Base-by-base conservation (phyloP, 2,329 filamentous ascomycete genomes). In the Colletotrichum sp. region DNA sequence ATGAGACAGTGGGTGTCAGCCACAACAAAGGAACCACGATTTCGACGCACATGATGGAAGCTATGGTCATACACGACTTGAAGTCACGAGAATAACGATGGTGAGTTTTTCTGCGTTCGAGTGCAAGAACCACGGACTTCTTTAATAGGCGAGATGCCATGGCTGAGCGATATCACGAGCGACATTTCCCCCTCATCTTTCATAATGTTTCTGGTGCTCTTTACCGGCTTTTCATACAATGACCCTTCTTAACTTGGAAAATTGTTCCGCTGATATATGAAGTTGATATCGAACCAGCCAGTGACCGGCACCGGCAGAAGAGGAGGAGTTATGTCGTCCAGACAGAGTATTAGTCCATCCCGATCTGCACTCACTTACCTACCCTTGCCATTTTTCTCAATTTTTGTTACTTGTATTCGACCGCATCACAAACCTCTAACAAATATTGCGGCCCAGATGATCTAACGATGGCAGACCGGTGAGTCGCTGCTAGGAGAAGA, bases 1-100 rank as follows among this genome's bases (percentile, higher is more conserved):
- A 82, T 32, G 82, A 78, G 39, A 78, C 81, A 16, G 48, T 8
- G 15, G 60, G 22, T 28, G 22, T 32, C 30, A 74, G 44, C 11
- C 48, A 55, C 11, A 72, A 27, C 6, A 72, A 39, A 22, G 27
- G 15, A 13, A 16, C 19, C 4, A 73, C n/a, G 12, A 4, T 60
- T n/a, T 61, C 13, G 28, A 22, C 4, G 22, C 48, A 8, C 71
- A 73, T 73, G 6, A 48, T 16, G 36, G 6, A 19, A 13, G n/a
- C 27, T 48, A 48, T 48, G n/a, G n/a, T 48, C 12, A 12, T 48
- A 19, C 44, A 22, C 44, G 5, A 48, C 44, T 12, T 13, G 19
- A n/a, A n/a, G n/a, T n/a, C 19, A 48, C 11, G n/a, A n/a, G n/a
- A n/a, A n/a, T 12, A 48, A 48, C 44, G 19, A 48, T 48, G 19